Evolutionary conservation across 1,284 basidiomycete species (phyloP).

Genomic region (Melampsora larici-populina): DNA sequence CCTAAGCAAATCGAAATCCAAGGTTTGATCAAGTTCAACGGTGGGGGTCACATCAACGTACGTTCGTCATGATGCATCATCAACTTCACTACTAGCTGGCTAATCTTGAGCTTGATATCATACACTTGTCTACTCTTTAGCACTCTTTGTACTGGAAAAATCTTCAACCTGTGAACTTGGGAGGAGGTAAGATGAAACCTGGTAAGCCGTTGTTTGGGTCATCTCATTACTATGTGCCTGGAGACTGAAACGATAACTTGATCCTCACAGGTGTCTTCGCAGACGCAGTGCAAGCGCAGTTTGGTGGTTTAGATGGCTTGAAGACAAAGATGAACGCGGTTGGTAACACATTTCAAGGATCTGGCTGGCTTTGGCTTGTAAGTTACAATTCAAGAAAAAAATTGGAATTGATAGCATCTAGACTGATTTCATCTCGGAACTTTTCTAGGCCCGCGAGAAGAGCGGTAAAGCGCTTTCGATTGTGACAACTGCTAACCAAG

Average conservation of each 20-base stretch:
- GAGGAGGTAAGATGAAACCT: conserved; percentile 63
- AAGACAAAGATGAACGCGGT: conserved; percentile 76
- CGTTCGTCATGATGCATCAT: background rate
- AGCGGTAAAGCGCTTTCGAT: conserved; percentile 74
- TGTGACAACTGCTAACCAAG: conserved; percentile 89
- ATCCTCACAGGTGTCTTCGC: conserved; percentile 65
- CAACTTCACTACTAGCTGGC: too few species aligned
- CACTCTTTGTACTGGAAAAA: conserved; percentile 98
- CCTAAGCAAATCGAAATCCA: conserved; percentile 81
- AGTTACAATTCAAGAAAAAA: background rate
- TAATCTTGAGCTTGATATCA: too few species aligned
- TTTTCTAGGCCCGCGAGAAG: conserved; percentile 65
- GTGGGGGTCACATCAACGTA: conserved; percentile 64
- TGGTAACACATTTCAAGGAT: conserved; percentile 92
- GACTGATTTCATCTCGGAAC: background rate
- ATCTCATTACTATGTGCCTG: conserved; percentile 31
- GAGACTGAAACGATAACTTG: too few species aligned
- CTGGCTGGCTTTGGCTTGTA: conserved; percentile 96
- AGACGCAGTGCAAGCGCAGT: conserved; percentile 73
- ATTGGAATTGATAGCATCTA: too few species aligned
- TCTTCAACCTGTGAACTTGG: conserved; percentile 66
- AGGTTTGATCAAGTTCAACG: conserved; percentile 83
- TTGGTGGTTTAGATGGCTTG: conserved; percentile 74
- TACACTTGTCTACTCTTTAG: conserved; percentile 56
- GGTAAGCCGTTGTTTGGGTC: conserved; percentile 43